Evolutionary conservation across 768 basidiomycete genomes (phyloP), one percentile per base, ranked within the genome.

Genomic region (Kwoniella mangroviensis): DNA sequence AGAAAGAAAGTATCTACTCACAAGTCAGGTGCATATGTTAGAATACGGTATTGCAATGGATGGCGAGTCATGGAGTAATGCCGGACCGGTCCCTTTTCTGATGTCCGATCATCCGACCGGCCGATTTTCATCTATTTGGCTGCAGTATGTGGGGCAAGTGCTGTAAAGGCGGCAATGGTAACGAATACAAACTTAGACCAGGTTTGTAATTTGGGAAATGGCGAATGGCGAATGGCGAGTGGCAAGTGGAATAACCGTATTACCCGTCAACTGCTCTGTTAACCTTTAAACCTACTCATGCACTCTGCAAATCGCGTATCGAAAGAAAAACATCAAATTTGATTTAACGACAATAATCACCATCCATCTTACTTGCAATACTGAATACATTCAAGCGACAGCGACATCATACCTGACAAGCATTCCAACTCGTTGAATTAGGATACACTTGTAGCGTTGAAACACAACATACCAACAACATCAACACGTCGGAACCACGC

Each of bases 121-220:
- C 45, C 45, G 45, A 49, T 54, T n/a, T 53, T 54, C 21, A 22
- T 11, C 21, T 21, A 19, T n/a, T 11, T 2, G n/a, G 22, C 15
- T 11, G 24, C 11, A 4, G 34, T 24, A 54, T 54, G 53, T n/a
- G 53, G 53, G 53, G 53, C 53, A 54, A 54, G 24, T 19, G 24
- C 21, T 19, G n/a, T n/a, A 54, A 54, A 54, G 53, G 53, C 53
- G 53, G 53, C 53, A 54, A 54, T 54, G 53, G 53, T 21, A n/a
- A 7, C 34, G 1, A 34, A 7, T 34, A 34, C 34, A 34, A 34
- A 34, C 9, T 34, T 34, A 34, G 34, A 34, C 3, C 9, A 34
- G 34, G 34, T 34, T 34, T 34, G 34, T 34, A 34, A 34, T 49
- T 4, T 49, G 45, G 45, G 11, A 49, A 13, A 45, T 45, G 43